Evolutionary conservation across 441 rosid species (phyloP).

Genomic region (Pelargonium australe): DNA sequence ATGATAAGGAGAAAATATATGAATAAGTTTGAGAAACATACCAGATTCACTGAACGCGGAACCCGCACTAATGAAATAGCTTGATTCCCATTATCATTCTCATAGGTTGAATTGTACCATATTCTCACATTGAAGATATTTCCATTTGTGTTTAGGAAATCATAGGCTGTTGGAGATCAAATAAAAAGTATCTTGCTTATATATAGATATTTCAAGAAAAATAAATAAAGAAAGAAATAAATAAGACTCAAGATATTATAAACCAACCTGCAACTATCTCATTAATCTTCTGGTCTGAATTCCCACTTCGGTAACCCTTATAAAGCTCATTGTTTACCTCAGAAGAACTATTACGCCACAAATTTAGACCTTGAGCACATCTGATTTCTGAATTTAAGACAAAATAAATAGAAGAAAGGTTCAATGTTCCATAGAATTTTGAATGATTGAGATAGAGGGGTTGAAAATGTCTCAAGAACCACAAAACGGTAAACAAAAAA

Average conservation of each 20-base stretch:
- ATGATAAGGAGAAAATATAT: neutral
- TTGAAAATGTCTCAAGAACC: neutral
- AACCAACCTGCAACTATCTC: slow-evolving; percentile 69
- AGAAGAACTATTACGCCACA: slow-evolving; percentile 66
- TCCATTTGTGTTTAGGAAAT: slow-evolving; percentile 55
- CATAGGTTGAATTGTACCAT: slow-evolving; percentile 71
- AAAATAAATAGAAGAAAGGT: slow-evolving; percentile 7
- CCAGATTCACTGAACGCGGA: slow-evolving; percentile 82
- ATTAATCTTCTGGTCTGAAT: slow-evolving; percentile 46
- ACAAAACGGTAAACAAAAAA: too few species aligned
- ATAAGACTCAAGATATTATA: slow-evolving; percentile 9
- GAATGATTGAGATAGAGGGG: neutral
- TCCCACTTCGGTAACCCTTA: slow-evolving; percentile 57
- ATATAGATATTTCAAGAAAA: neutral
- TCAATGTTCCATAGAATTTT: slow-evolving; percentile 3
- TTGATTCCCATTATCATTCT: slow-evolving; percentile 20
- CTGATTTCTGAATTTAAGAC: slow-evolving; percentile 33
- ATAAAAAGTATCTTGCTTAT: slow-evolving; percentile 12
- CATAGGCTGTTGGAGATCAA: slow-evolving; percentile 52
- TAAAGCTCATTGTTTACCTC: slow-evolving; percentile 72
- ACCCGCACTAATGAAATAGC: slow-evolving; percentile 46
- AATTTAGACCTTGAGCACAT: slow-evolving; percentile 53
- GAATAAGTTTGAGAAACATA: slow-evolving; percentile 25
- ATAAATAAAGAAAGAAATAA: neutral
- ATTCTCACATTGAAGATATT: slow-evolving; percentile 58